Evolutionary conservation across 192 early-diverging fungal species (phyloP).

Genomic region (Backusella liffmaniae): DNA sequence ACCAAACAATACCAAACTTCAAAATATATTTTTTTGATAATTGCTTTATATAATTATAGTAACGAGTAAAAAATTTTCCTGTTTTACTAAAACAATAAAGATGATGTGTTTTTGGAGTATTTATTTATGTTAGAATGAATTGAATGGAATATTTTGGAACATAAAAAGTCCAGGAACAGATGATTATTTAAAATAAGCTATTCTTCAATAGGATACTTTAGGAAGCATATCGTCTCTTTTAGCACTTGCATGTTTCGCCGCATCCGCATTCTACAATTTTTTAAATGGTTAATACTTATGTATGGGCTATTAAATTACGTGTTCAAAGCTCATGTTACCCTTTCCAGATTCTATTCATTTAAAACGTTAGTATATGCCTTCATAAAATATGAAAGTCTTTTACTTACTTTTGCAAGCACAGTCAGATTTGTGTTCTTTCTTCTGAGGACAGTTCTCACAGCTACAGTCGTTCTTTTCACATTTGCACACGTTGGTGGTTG

Average conservation of each 20-base stretch:
- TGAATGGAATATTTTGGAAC: too few species aligned
- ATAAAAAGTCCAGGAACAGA: not conserved
- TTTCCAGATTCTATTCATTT: not conserved
- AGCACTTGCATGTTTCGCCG: conserved; percentile 12
- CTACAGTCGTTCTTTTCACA: not conserved
- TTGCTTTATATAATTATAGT: too few species aligned
- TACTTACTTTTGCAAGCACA: conserved; percentile 2
- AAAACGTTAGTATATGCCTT: not conserved
- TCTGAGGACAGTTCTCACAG: conserved; percentile 1
- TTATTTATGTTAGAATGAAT: not conserved
- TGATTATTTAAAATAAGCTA: not conserved
- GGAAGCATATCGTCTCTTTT: not conserved
- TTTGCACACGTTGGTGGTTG: not conserved
- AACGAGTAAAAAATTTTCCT: too few species aligned
- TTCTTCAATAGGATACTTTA: not conserved
- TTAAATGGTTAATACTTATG: not conserved
- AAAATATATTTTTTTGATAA: too few species aligned
- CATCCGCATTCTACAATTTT: not conserved
- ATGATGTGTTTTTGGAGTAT: not conserved
- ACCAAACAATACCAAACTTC: too few species aligned
- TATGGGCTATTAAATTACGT: not conserved
- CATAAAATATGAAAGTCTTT: not conserved
- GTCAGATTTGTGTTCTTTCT: not conserved
- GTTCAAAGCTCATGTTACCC: not conserved
- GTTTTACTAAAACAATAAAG: not conserved